A percentile compares a stretch with the other conserved stretches of the same genome.
phyloP scores from a whole-genome alignment of 2,329 filamentous ascomycete genomes.

The Paecilomyces sp. region DNA sequence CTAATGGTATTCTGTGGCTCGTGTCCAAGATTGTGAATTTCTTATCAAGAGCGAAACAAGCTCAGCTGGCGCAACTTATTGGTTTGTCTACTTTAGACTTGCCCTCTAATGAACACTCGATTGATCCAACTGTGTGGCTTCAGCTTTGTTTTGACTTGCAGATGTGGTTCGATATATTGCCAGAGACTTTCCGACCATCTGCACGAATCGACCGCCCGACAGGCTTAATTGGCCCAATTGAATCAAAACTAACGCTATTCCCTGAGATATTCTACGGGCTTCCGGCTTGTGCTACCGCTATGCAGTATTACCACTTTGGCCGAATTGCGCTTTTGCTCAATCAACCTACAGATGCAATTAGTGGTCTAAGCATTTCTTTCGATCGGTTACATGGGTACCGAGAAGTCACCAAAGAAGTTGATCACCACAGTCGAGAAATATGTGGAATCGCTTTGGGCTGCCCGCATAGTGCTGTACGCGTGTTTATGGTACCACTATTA shows the following conservation, averaged over 20 bases:
- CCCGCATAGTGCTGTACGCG: constrained; percentile 48
- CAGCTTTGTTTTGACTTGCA: constrained; percentile 48
- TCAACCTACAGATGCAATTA: constrained; percentile 49
- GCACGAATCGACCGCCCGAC: constrained; percentile 39
- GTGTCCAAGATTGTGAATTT: constrained; percentile 58
- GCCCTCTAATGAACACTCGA: constrained; percentile 21
- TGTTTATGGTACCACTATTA: constrained; percentile 52
- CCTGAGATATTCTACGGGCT: constrained; percentile 55
- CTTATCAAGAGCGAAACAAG: constrained; percentile 49
- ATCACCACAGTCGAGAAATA: constrained; percentile 52
- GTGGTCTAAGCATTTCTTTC: constrained; percentile 45
- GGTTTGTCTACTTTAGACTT: constrained; percentile 39
- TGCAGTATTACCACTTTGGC: constrained; percentile 60
- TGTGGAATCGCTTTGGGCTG: constrained; percentile 51
- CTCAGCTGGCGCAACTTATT: constrained; percentile 30
- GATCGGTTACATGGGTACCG: constrained; percentile 51
- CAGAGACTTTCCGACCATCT: constrained; percentile 51
- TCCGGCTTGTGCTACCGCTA: constrained; percentile 55
- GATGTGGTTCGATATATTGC: constrained; percentile 52
- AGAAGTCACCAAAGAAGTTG: constrained; percentile 47
- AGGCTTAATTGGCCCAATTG: constrained; percentile 20
- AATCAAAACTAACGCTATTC: constrained; percentile 33
- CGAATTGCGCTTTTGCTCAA: constrained; percentile 56
- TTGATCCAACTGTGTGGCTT: constrained; percentile 42
- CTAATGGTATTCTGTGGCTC: constrained; percentile 56